Evolutionary conservation across 2,329 filamentous ascomycete species (phyloP).

Genomic region (Dothiorella sarmentorum): DNA sequence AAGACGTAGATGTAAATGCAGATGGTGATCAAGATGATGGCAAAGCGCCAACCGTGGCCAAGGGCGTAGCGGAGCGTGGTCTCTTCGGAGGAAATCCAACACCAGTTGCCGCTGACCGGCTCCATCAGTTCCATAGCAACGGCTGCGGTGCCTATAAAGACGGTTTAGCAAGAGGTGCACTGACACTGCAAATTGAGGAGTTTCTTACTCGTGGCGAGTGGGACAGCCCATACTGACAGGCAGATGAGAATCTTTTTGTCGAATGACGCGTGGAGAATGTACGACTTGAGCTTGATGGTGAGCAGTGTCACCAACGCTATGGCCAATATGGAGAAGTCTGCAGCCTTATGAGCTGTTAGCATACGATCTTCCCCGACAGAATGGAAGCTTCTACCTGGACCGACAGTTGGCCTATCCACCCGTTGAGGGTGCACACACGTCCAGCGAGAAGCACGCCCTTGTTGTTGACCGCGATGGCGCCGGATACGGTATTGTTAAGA

Average conservation of each 20-base stretch:
- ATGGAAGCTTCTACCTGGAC: slow-evolving; percentile 38
- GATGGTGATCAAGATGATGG: slow-evolving; percentile 42
- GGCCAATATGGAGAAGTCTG: slow-evolving; percentile 43
- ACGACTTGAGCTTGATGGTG: slow-evolving; percentile 37
- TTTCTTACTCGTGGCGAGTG: slow-evolving; percentile 36
- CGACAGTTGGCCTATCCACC: slow-evolving; percentile 46
- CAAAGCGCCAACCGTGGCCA: slow-evolving; percentile 47
- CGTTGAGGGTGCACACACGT: slow-evolving; percentile 42
- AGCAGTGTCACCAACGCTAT: slow-evolving; percentile 45
- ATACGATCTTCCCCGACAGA: background rate
- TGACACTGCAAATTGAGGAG: background rate
- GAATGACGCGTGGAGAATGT: slow-evolving; percentile 31
- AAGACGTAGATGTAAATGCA: slow-evolving; percentile 46
- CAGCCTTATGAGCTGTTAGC: slow-evolving; percentile 22
- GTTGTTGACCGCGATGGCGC: slow-evolving; percentile 33
- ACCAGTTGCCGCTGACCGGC: slow-evolving; percentile 49
- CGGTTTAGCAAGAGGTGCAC: background rate
- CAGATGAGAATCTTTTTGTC: slow-evolving; percentile 35
- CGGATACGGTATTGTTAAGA: slow-evolving; percentile 44
- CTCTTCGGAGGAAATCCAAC: slow-evolving; percentile 43
- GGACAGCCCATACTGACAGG: slow-evolving; percentile 41
- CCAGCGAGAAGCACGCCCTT: slow-evolving; percentile 28
- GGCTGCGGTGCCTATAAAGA: background rate
- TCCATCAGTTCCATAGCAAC: slow-evolving; percentile 26
- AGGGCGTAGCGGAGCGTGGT: slow-evolving; percentile 43